Evolutionary conservation across 208 protist species (phyloP).

Genomic region (Phytomonas sp.): DNA sequence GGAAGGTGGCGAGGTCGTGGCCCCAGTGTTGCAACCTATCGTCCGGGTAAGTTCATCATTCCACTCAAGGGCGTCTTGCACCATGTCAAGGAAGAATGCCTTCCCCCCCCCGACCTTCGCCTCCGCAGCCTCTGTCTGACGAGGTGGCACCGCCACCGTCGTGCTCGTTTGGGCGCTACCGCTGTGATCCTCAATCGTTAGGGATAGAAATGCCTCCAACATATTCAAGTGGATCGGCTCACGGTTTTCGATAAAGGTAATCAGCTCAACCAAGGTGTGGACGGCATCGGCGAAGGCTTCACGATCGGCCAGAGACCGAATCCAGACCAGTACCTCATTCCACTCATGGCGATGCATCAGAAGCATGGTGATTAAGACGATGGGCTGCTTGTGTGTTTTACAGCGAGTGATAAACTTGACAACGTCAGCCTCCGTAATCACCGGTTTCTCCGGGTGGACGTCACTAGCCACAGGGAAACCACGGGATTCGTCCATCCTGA

Average conservation of each 20-base stretch:
- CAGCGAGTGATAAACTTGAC: constrained; percentile 62
- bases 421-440: constrained; percentile 57
- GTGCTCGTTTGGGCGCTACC: not conserved
- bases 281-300: constrained; percentile 37
- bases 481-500: constrained; percentile 67
- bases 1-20: not conserved
- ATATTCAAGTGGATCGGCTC: constrained; percentile 77
- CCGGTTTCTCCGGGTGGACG: constrained; percentile 55
- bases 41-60: constrained; percentile 7
- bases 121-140: not conserved
- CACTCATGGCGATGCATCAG: constrained; percentile 77
- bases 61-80: constrained; percentile 31
- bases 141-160: constrained; percentile 8
- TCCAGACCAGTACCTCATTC: constrained; percentile 53
- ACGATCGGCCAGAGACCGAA: constrained; percentile 12
- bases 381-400: constrained; percentile 33
- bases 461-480: constrained; percentile 77
- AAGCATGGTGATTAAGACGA: constrained; percentile 63
- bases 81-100: constrained; percentile 61
- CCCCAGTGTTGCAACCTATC: not conserved
- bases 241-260: constrained; percentile 76
- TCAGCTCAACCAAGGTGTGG: constrained; percentile 62
- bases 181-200: constrained; percentile 15
- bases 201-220: constrained; percentile 48
- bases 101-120: not conserved